phyloP scores from a whole-genome alignment of 768 basidiomycete genomes.

The Hygrocybe coccinea region DNA sequence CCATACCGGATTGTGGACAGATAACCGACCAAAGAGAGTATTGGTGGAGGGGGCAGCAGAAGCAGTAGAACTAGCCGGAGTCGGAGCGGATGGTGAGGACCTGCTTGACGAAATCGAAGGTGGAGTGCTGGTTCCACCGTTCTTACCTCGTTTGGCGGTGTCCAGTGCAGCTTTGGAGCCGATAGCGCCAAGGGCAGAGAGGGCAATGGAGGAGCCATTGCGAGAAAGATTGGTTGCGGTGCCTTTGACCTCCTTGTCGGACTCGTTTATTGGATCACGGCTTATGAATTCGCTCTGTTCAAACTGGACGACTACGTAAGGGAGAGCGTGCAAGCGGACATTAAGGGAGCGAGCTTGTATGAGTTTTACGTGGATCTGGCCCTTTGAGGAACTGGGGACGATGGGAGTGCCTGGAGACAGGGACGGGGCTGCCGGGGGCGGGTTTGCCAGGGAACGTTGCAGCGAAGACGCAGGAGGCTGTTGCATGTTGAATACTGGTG shows the following conservation, averaged over 20 bases:
- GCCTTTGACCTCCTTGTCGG: slow-evolving; percentile 86
- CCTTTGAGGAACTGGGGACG: slow-evolving; percentile 36
- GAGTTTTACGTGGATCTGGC: slow-evolving; percentile 93
- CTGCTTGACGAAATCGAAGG: slow-evolving; percentile 35
- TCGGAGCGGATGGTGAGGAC: slow-evolving; percentile 27
- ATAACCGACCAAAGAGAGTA: slow-evolving; percentile 58
- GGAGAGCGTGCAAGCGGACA: slow-evolving; percentile 61
- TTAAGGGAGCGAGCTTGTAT: slow-evolving; percentile 85
- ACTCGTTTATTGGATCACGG: slow-evolving; percentile 79
- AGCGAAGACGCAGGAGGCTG: slow-evolving; percentile 46
- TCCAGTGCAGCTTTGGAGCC: slow-evolving; percentile 42
- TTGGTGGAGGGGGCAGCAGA: slow-evolving; percentile 31
- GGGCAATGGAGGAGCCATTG: slow-evolving; percentile 53
- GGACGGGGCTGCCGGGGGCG: slow-evolving; percentile 37
- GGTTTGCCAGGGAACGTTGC: slow-evolving; percentile 35
- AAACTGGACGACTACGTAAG: slow-evolving; percentile 96
- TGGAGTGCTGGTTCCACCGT: slow-evolving; percentile 42
- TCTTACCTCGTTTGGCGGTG: slow-evolving; percentile 34
- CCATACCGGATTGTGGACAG: slow-evolving; percentile 91
- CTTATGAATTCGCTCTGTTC: slow-evolving; percentile 98
- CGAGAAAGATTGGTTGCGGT: slow-evolving; percentile 54
- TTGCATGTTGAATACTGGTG: slow-evolving; percentile 79
- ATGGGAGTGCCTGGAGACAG: slow-evolving; percentile 31
- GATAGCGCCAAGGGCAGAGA: slow-evolving; percentile 64
- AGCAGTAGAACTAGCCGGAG: slow-evolving; percentile 15